Percentiles rank a stretch among this genome's conserved stretches.
Conservation (phyloP, 2,329 filamentous ascomycete genomes). For the Trichothecium sympodiale region DNA sequence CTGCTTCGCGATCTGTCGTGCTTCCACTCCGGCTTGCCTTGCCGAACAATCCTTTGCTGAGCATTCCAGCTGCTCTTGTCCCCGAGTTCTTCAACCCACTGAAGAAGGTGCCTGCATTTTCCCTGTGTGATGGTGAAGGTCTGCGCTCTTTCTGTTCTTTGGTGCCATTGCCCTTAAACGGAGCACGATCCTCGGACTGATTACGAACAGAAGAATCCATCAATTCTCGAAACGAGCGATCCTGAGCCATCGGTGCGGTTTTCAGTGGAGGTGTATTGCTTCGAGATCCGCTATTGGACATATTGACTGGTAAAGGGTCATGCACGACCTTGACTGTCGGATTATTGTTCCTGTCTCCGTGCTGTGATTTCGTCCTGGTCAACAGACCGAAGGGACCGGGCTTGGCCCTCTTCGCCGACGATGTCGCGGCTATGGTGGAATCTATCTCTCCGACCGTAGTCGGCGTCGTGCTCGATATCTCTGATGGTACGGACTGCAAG, state of each 20-base stretch:
- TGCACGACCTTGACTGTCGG: slow-evolving; percentile 11
- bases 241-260: slow-evolving; percentile 53
- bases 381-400: slow-evolving; percentile 44
- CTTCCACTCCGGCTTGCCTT: slow-evolving; percentile 67
- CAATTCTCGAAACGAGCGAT: slow-evolving; percentile 57
- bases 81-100: slow-evolving; percentile 63
- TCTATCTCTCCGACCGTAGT: slow-evolving; percentile 34
- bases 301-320: slow-evolving; percentile 10
- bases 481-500: slow-evolving; percentile 15
- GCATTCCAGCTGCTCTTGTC: slow-evolving; percentile 66
- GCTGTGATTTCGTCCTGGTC: slow-evolving; percentile 38
- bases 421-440: slow-evolving; percentile 16
- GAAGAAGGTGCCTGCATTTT: slow-evolving; percentile 57
- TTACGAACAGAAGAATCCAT: slow-evolving; percentile 56
- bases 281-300: slow-evolving; percentile 15
- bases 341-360: slow-evolving; percentile 31
- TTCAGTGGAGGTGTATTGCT: slow-evolving; percentile 31
- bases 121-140: slow-evolving; percentile 13
- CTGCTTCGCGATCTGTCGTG: slow-evolving; percentile 50
- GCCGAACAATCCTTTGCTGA: slow-evolving; percentile 73
- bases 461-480: slow-evolving; percentile 6
- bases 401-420: slow-evolving; percentile 36
- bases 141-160: slow-evolving; percentile 19
- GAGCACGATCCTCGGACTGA: slow-evolving; percentile 59
- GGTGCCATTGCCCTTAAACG: slow-evolving; percentile 30